Percentiles rank a stretch among this genome's conserved stretches.
These are phyloP conservation scores for Berberis vulgaris DNA, from an alignment of 164 flowering plant genomes.

Conservation along the genomic window DNA sequence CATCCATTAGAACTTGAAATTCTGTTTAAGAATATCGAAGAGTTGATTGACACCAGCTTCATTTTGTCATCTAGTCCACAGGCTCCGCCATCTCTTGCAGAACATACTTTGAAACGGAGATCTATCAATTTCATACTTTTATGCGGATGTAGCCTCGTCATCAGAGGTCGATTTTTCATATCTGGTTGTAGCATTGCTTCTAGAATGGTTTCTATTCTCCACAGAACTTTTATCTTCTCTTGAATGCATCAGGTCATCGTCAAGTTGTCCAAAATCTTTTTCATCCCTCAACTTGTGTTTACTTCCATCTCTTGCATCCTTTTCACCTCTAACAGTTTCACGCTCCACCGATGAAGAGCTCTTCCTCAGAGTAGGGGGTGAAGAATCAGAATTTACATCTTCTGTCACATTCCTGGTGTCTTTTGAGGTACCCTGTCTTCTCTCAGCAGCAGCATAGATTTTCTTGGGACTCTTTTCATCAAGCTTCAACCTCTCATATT, in stretches of 20 bases:
- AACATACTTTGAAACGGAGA: constrained; percentile 3
- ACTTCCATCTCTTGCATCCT: constrained; percentile 1
- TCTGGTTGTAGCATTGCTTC: no score
- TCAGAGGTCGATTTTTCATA: not conserved
- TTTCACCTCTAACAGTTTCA: constrained; percentile 6
- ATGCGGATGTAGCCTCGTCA: not conserved
- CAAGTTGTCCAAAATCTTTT: constrained; percentile 4
- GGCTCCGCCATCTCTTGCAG: constrained; percentile 13
- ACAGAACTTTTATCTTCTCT: no score
- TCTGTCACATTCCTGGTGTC: constrained; percentile 11
- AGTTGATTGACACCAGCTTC: constrained; percentile 6
- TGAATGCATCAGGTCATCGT: not conserved
- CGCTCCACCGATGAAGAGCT: constrained; percentile 3
- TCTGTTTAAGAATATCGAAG: constrained; percentile 2
- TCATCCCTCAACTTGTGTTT: constrained; percentile 8
- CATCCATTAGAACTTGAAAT: constrained; percentile 7
- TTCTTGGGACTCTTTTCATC: not conserved
- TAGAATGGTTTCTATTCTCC: no score
- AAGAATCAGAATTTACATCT: constrained; percentile 7
- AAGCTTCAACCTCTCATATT: constrained; percentile 21
- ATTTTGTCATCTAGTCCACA: constrained; percentile 3
- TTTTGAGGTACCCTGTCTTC: constrained; percentile 5
- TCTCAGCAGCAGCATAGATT: constrained; percentile 8
- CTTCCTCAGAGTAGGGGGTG: constrained; percentile 1
- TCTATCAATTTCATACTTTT: not conserved